Evolutionary conservation across 306 rosid species (phyloP).

Genomic region (Morella rubra): DNA sequence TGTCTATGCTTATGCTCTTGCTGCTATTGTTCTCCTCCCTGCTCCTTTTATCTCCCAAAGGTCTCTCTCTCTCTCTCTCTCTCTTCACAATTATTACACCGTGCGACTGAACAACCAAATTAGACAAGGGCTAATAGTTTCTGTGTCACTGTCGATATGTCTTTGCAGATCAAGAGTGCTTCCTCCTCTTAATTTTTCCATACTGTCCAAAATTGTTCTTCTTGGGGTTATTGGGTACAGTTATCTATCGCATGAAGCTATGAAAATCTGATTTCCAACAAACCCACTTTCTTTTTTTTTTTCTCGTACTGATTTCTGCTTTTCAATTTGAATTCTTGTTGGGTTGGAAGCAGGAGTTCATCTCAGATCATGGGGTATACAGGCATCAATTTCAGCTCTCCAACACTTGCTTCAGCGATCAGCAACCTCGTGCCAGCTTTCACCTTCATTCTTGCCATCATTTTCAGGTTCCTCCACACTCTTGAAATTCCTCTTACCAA

Average conservation of each 20-base stretch:
- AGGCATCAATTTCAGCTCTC: constrained; percentile 50
- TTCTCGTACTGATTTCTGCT: not conserved
- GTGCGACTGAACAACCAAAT: not conserved
- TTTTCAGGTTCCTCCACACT: constrained; percentile 30
- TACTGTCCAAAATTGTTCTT: constrained; percentile 53
- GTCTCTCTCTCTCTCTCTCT: constrained; percentile 25
- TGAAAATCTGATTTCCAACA: not conserved
- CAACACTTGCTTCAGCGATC: constrained; percentile 48
- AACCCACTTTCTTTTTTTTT: too few relatives aligned
- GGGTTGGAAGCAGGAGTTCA: constrained; percentile 44
- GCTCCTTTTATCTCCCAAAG: constrained; percentile 57
- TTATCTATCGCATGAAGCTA: not conserved
- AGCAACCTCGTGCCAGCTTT: constrained; percentile 44
- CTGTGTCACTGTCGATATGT: not conserved
- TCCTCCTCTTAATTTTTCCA: constrained; percentile 68
- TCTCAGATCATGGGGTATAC: constrained; percentile 67
- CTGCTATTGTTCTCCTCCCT: constrained; percentile 64
- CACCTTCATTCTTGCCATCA: constrained; percentile 45
- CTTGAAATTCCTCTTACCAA: not conserved
- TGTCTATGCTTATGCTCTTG: constrained; percentile 65
- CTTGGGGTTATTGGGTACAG: constrained; percentile 75
- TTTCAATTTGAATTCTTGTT: constrained; percentile 3
- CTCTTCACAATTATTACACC: not conserved
- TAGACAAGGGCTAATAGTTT: not conserved
- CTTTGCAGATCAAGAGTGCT: constrained; percentile 57